A percentile compares a stretch with the other conserved stretches of the same genome.
Conservation (phyloP, 805 yeast genomes). For the Wickerhamiella cacticola region DNA sequence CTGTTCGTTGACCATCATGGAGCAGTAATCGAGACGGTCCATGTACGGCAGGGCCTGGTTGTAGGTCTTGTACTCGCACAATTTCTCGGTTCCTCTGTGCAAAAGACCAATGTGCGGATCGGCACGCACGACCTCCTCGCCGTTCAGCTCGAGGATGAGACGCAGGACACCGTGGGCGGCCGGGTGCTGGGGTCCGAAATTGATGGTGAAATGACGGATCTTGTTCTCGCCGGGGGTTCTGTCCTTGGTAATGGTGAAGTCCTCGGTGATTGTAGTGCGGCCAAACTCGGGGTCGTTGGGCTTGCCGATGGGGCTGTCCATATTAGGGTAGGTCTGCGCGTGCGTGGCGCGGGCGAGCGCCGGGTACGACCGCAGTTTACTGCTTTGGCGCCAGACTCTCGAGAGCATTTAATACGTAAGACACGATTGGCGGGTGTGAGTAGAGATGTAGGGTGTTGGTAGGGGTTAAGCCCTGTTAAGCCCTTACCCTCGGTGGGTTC, state of each 20-base stretch:
- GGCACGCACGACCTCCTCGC: constrained; percentile 76
- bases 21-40: constrained; percentile 72
- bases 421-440: constrained; percentile 5
- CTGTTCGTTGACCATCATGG: constrained; percentile 85
- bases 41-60: constrained; percentile 82
- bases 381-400: constrained; percentile 10
- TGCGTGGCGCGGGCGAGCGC: constrained; percentile 1
- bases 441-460: neutral
- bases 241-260: constrained; percentile 21
- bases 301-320: constrained; percentile 26
- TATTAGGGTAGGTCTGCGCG: constrained; percentile 19
- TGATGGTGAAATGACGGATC: constrained; percentile 78
- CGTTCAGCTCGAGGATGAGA: constrained; percentile 72
- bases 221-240: constrained; percentile 29
- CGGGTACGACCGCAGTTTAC: constrained; percentile 3
- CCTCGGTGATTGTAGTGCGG: constrained; percentile 26
- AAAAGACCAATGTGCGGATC: constrained; percentile 84
- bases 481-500: no score
- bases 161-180: constrained; percentile 91
- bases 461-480: neutral
- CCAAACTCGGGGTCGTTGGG: constrained; percentile 27
- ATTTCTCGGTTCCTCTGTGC: constrained; percentile 82
- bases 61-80: constrained; percentile 75
- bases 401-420: constrained; percentile 13
- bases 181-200: constrained; percentile 90